Percentiles rank a stretch among this genome's conserved stretches.
Conservation (phyloP, 805 yeast species). For the Candida montana region DNA sequence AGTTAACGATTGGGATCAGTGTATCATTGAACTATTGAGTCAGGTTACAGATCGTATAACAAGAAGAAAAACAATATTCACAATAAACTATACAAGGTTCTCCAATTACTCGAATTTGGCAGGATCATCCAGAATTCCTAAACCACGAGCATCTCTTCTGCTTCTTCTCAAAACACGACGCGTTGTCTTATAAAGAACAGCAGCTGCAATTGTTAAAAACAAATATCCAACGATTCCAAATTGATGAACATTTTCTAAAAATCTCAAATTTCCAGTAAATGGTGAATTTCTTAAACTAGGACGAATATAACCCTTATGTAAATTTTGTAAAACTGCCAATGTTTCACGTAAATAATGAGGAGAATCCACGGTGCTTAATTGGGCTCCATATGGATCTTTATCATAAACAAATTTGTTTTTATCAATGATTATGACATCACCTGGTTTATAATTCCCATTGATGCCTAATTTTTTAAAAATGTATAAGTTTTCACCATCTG, state of each 20-base stretch:
- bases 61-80: background rate
- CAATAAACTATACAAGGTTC: background rate
- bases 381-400: slow-evolving; percentile 31
- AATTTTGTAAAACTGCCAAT: slow-evolving; percentile 4
- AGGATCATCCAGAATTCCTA: slow-evolving; percentile 8
- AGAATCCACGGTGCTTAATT: slow-evolving; percentile 11
- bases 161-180: background rate
- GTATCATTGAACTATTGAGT: no score
- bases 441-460: slow-evolving; percentile 23
- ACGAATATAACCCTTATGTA: slow-evolving; percentile 15
- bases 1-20: no score
- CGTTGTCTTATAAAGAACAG: background rate
- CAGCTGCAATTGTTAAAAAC: slow-evolving; percentile 1
- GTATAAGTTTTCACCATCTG: background rate
- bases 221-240: slow-evolving; percentile 41
- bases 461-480: background rate
- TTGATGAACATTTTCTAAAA: slow-evolving; percentile 40
- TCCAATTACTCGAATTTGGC: slow-evolving; percentile 7
- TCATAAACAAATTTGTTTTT: slow-evolving; percentile 31
- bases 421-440: slow-evolving; percentile 54
- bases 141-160: background rate
- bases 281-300: slow-evolving; percentile 40
- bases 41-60: no score
- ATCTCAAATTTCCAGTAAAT: slow-evolving; percentile 31
- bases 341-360: slow-evolving; percentile 10